These are phyloP conservation scores for Trypanosoma platydactyli DNA, from an alignment of 208 protist species.

Conservation along the genomic window DNA sequence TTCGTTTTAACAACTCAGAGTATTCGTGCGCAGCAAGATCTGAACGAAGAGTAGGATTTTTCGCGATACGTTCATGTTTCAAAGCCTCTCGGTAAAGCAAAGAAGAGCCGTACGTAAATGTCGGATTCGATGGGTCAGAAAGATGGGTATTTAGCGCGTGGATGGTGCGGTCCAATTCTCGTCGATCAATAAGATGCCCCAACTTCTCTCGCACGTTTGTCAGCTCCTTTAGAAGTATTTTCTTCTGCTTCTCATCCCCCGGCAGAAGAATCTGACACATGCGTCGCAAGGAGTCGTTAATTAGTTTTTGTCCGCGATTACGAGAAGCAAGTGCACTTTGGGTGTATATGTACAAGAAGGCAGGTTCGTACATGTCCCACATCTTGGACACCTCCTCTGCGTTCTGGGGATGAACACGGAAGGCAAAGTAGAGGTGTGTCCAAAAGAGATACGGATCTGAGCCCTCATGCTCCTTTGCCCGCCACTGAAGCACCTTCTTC, in stretches of 20 bases:
- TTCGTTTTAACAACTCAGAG: conserved; percentile 51
- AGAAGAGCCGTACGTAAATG: conserved; percentile 79
- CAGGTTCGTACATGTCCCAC: conserved; percentile 88
- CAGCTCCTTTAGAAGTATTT: conserved; percentile 63
- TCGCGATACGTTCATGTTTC: conserved; percentile 48
- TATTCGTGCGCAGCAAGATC: conserved; percentile 71
- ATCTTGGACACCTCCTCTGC: conserved; percentile 65
- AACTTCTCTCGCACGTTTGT: conserved; percentile 82
- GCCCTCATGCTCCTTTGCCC: conserved; percentile 66
- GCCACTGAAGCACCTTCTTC: conserved; percentile 73
- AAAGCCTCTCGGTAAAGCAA: conserved; percentile 70
- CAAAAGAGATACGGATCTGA: conserved; percentile 84
- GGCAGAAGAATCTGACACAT: conserved; percentile 82
- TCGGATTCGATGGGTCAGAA: conserved; percentile 43
- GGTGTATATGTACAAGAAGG: conserved; percentile 83
- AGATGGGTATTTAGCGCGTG: conserved; percentile 66
- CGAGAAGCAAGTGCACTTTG: conserved; percentile 73
- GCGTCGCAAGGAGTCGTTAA: conserved; percentile 79
- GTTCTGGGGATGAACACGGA: conserved; percentile 73
- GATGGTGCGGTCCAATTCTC: conserved; percentile 81
- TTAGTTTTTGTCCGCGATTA: conserved; percentile 65
- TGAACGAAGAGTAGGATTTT: conserved; percentile 72
- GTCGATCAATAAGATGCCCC: conserved; percentile 69
- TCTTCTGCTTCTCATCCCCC: conserved; percentile 60
- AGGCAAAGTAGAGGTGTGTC: conserved; percentile 88